Conservation (phyloP, 176 grass and related monocot species). For the Stipa capillata region DNA sequence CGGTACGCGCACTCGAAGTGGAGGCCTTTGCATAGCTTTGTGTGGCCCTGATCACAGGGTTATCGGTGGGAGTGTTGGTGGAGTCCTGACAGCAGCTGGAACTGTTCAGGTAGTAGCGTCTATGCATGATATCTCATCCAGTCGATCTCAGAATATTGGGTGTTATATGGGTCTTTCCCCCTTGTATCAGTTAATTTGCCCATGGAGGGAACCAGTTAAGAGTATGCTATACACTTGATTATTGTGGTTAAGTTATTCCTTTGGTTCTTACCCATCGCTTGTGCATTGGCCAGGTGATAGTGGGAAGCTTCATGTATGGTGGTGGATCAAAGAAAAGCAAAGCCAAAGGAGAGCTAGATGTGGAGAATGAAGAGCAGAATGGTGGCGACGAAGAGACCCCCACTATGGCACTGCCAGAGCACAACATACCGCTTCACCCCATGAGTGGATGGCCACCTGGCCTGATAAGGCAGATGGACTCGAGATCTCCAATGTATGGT, state of each 20-base stretch:
- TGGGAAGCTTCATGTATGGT: slow-evolving; percentile 68
- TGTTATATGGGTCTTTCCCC: background rate
- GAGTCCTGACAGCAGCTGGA: slow-evolving; percentile 68
- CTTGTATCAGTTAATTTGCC: background rate
- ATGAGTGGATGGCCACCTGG: slow-evolving; percentile 40
- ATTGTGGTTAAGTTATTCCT: background rate
- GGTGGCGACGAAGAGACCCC: slow-evolving; percentile 14
- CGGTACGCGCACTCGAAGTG: slow-evolving; percentile 49
- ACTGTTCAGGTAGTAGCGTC: slow-evolving; percentile 63
- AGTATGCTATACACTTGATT: background rate
- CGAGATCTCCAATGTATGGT: slow-evolving; percentile 33
- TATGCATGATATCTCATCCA: background rate
- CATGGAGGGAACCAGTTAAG: background rate
- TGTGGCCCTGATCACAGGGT: slow-evolving; percentile 70
- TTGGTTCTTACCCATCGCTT: background rate
- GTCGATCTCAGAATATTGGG: background rate
- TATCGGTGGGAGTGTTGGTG: slow-evolving; percentile 75
- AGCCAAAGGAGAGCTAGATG: slow-evolving; percentile 22
- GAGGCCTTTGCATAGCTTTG: slow-evolving; percentile 77
- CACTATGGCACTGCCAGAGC: background rate
- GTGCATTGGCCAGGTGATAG: slow-evolving; percentile 43
- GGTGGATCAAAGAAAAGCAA: slow-evolving; percentile 55
- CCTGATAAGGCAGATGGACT: slow-evolving; percentile 45
- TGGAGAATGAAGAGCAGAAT: slow-evolving; percentile 23
- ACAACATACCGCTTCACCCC: slow-evolving; percentile 14